Base-by-base conservation (phyloP, 2,329 filamentous ascomycete genomes). In the Cladophialophora chaetospira region DNA sequence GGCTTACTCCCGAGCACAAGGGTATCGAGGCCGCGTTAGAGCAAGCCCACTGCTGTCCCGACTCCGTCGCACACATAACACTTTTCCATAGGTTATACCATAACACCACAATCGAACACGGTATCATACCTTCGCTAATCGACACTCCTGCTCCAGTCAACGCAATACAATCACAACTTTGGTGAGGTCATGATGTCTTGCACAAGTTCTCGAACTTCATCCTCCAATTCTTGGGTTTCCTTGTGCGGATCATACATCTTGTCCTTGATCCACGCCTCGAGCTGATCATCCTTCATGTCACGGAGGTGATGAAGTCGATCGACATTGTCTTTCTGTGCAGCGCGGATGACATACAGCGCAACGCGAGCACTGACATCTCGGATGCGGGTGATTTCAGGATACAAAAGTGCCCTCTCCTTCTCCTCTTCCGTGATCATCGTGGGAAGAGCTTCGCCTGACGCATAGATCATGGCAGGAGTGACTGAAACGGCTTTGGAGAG, bases 391-490 rank as follows among this genome's bases (percentile, higher is more conserved):
- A 99, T 89, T 70, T 87, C 85, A 10, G 91, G 94, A 78, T 99
- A 97, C 69, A 97, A 87, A 71, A 95, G 86, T 53, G 91, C 90
- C 71, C 87, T 84, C 54, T 87, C 84, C 68, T 91, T 79, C 78
- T 99, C 94, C 61, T 94, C 87, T 35, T 85, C 80, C 62, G 88
- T 91, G 60, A 99, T 82, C 29, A 88, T 86, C 57, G 85, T 85
- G 13, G 90, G 84, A 17, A 97, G 83, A 3, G 91, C 88, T 36
- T 88, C 87, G 25, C 91, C 94, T 28, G 92, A 93, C 47, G 89
- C 91, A 77, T 97, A 97, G 70, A 99, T 91, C 94, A 99, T 99
- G 73, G 88, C 85, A 72, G 97, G 90, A 4, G 93, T 97, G 65
- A 97, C 82, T 66, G 86, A 86, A 64, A 89, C 86, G 10, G 91